A percentile compares a stretch with the other conserved stretches of the same genome.
Evolutionary conservation across 768 basidiomycete genomes (phyloP).

Genomic region (Phylloporus sp.): DNA sequence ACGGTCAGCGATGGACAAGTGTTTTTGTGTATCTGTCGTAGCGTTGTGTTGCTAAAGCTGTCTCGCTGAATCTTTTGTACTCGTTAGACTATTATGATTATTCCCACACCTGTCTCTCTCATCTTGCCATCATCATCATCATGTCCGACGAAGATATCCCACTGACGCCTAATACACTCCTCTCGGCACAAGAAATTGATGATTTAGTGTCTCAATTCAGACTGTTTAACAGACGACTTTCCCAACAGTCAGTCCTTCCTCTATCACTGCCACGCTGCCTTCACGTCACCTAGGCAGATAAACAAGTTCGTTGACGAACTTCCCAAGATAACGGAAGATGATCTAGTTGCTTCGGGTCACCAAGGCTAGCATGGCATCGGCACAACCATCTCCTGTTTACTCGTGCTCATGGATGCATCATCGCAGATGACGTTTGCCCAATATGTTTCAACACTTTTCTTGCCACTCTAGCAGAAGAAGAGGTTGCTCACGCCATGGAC

Average conservation of each 20-base stretch:
- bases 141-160: conserved; percentile 21
- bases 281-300: conserved; percentile 28
- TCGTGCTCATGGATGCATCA: not conserved
- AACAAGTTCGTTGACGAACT: conserved; percentile 42
- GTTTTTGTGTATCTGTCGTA: conserved; percentile 22
- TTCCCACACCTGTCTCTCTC: conserved; percentile 26
- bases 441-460: conserved; percentile 71
- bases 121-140: not conserved
- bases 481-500: conserved; percentile 70
- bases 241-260: conserved; percentile 23
- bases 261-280: not conserved
- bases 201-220: conserved; percentile 30
- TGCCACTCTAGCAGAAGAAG: conserved; percentile 71
- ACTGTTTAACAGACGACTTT: conserved; percentile 22
- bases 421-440: conserved; percentile 64
- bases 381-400: not conserved
- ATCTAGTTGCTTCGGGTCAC: conserved; percentile 45
- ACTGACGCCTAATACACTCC: not conserved
- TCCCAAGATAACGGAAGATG: conserved; percentile 48
- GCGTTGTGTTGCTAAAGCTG: conserved; percentile 16
- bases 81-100: conserved; percentile 22
- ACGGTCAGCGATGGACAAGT: not conserved
- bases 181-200: conserved; percentile 29
- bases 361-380: conserved; percentile 34
- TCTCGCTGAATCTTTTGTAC: conserved; percentile 31